Evolutionary conservation across 352 stramenopile genomes (phyloP).

Genomic region (Phytophthora syringae): DNA sequence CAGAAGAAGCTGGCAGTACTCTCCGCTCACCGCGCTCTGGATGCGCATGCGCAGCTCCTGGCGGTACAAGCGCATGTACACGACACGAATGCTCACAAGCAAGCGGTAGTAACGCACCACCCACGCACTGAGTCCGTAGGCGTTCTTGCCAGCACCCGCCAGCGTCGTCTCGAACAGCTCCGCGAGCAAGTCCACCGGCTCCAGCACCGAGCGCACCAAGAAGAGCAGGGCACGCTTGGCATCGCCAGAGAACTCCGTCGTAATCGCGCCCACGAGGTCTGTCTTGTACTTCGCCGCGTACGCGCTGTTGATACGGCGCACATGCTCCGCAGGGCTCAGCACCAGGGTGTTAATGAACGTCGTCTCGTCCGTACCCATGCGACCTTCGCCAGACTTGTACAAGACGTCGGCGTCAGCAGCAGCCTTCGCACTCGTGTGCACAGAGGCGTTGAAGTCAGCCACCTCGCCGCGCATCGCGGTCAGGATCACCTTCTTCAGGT

Average conservation of each 20-base stretch:
- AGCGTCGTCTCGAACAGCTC: conserved; percentile 42
- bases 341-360: no score
- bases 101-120: conserved; percentile 35
- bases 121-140: conserved; percentile 11
- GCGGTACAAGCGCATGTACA: conserved; percentile 57
- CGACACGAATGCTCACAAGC: conserved; percentile 27
- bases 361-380: no score
- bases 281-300: conserved; percentile 43
- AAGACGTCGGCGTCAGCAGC: no score
- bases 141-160: conserved; percentile 36
- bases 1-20: conserved; percentile 11
- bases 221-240: conserved; percentile 35
- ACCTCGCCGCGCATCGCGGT: conserved; percentile 53
- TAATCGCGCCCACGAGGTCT: conserved; percentile 30
- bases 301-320: conserved; percentile 35
- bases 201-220: conserved; percentile 32
- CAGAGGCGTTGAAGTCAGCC: no score
- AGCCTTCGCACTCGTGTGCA: no score
- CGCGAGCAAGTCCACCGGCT: conserved; percentile 36
- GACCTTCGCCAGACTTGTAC: no score
- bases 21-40: conserved; percentile 14
- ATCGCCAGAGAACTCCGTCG: conserved; percentile 39
- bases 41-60: conserved; percentile 31
- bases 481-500: conserved; percentile 67
- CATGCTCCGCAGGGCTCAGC: no score